Evolutionary conservation across 164 flowering plant genomes (phyloP).

Genomic region (Stephania japonica): DNA sequence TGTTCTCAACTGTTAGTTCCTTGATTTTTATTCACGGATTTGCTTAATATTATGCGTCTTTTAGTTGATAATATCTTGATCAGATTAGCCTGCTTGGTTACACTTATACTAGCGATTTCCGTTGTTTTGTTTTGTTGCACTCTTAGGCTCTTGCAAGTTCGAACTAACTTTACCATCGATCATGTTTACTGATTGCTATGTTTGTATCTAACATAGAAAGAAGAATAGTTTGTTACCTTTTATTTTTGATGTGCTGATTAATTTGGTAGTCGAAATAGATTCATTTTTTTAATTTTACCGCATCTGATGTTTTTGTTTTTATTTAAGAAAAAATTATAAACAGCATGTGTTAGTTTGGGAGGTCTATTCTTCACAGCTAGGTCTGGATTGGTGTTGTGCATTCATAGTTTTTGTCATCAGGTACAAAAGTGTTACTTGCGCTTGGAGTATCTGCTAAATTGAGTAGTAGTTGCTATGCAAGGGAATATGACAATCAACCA

Average conservation of each 20-base stretch:
- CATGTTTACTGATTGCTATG: too few species aligned
- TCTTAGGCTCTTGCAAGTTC: too few species aligned
- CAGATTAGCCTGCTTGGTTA: neutral
- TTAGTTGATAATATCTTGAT: neutral
- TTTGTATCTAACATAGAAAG: too few species aligned
- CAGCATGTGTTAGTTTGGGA: neutral
- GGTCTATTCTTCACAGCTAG: neutral
- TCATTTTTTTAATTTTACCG: neutral
- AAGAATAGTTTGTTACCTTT: too few species aligned
- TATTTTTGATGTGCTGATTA: too few species aligned
- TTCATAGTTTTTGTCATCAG: too few species aligned
- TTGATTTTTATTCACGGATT: neutral
- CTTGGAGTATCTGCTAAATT: neutral
- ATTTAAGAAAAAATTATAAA: neutral
- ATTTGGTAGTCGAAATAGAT: too few species aligned
- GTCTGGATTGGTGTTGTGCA: neutral
- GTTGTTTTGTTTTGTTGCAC: too few species aligned
- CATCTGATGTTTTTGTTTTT: neutral
- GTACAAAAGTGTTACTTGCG: too few species aligned
- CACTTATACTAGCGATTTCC: neutral
- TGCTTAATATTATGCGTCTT: neutral
- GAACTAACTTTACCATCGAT: too few species aligned
- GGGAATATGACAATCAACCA: neutral
- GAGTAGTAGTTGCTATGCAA: neutral
- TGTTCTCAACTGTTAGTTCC: slow-evolving; percentile 41